Percentiles rank a stretch among this genome's conserved stretches.
phyloP scores from a whole-genome alignment of 352 stramenopile species.

The Pythium apleroticum region DNA sequence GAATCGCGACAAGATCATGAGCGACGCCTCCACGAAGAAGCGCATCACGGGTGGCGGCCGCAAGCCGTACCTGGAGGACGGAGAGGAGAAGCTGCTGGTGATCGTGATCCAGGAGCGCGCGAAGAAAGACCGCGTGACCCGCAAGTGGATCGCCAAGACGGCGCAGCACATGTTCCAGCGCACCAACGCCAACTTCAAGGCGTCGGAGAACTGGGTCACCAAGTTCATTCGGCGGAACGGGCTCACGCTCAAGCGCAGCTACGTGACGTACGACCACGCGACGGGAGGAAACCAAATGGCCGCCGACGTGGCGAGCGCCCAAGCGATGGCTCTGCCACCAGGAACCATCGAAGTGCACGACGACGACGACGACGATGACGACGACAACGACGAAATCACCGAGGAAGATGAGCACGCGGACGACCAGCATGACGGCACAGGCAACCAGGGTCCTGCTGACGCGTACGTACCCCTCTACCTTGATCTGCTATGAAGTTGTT shows the following conservation, averaged over 20 bases:
- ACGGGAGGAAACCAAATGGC: neutral
- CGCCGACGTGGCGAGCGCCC: neutral
- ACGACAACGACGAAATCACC: conserved; percentile 23
- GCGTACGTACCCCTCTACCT: conserved; percentile 12
- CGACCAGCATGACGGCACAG: neutral
- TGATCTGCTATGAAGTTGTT: neutral
- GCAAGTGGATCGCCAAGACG: conserved; percentile 84
- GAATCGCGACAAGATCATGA: conserved; percentile 78
- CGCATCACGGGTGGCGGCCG: conserved; percentile 66
- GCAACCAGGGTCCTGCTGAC: neutral
- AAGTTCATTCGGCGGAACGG: conserved; percentile 83
- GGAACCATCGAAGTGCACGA: conserved; percentile 26
- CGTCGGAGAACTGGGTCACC: conserved; percentile 81
- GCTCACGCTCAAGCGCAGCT: conserved; percentile 76
- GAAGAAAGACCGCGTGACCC: conserved; percentile 77
- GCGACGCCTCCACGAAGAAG: conserved; percentile 69
- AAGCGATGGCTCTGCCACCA: conserved; percentile 14
- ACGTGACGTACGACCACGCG: conserved; percentile 64
- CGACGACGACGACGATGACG: conserved; percentile 17
- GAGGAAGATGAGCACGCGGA: conserved; percentile 9
- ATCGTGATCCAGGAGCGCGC: conserved; percentile 73
- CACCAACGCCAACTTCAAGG: conserved; percentile 68
- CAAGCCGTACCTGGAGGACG: conserved; percentile 68
- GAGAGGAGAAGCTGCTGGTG: conserved; percentile 71
- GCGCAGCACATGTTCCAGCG: conserved; percentile 85